phyloP scores from a whole-genome alignment of 2,329 filamentous ascomycete genomes.

The Cytospora paraplurivora region DNA sequence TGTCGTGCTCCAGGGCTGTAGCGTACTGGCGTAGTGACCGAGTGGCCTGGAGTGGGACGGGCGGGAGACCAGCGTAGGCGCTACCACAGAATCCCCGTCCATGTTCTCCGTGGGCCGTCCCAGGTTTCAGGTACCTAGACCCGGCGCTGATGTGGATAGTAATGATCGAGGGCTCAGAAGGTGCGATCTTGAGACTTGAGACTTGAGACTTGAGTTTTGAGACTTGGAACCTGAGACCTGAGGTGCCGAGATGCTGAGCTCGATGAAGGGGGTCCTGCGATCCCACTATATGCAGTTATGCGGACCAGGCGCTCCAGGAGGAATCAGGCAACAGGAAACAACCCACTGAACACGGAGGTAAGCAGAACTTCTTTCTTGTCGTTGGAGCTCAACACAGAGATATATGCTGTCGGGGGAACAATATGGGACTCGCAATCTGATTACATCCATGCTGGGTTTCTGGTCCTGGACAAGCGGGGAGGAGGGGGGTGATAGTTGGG shows the following conservation, averaged over 20 bases:
- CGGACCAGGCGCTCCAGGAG: slow-evolving; percentile 1
- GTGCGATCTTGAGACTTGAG: not conserved
- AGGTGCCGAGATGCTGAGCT: not conserved
- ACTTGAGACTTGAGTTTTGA: not conserved
- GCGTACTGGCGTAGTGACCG: not conserved
- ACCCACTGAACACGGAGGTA: no score
- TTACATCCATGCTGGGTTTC: no score
- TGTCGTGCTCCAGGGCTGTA: not conserved
- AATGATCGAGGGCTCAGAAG: not conserved
- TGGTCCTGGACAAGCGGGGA: no score
- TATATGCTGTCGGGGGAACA: no score
- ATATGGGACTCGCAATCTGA: no score
- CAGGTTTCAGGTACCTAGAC: not conserved
- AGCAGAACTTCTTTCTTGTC: no score
- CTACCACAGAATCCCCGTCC: not conserved
- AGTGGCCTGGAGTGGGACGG: not conserved
- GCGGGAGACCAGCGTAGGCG: not conserved
- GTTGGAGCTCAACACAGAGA: no score
- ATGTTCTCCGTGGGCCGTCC: not conserved
- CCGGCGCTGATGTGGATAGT: not conserved
- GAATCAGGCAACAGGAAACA: not conserved
- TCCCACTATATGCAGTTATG: not conserved
- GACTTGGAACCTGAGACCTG: not conserved
- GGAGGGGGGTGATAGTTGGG: no score
- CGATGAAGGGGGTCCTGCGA: not conserved